Percentiles rank a stretch among this genome's conserved stretches.
phyloP scores from a whole-genome alignment of 1,284 basidiomycete species.

The Cutaneotrichosporon dermatis region DNA sequence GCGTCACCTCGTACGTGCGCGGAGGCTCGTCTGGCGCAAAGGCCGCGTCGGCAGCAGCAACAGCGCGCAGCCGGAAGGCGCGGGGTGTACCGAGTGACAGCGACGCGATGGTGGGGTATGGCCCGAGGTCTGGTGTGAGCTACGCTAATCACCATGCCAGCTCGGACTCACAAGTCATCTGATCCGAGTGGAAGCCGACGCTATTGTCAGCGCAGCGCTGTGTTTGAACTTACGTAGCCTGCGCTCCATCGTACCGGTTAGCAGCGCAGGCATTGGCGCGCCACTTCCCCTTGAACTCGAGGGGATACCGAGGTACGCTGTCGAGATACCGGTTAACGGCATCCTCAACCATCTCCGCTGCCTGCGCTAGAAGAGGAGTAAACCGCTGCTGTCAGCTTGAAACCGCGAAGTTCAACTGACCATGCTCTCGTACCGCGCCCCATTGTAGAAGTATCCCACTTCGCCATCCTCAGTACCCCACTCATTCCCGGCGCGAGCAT shows the following conservation, averaged over 20 bases:
- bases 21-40: constrained; percentile 57
- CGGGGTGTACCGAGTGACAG: constrained; percentile 78
- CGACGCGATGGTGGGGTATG: constrained; percentile 87
- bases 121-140: constrained; percentile 62
- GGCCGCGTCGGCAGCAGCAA: constrained; percentile 28
- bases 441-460: constrained; percentile 30
- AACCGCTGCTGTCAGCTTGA: constrained; percentile 54
- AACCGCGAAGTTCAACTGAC: too few relatives aligned
- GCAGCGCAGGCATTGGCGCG: constrained; percentile 84
- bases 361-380: constrained; percentile 68
- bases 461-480: constrained; percentile 14
- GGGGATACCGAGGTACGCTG: constrained; percentile 59
- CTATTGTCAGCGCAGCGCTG: constrained; percentile 37
- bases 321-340: constrained; percentile 70
- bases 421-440: constrained; percentile 15
- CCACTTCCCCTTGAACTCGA: constrained; percentile 76
- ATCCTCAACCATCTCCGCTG: constrained; percentile 68
- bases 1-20: constrained; percentile 74
- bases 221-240: constrained; percentile 53
- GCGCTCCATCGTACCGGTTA: constrained; percentile 79
- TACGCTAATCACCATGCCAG: constrained; percentile 28
- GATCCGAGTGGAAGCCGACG: constrained; percentile 78
- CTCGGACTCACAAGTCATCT: constrained; percentile 36
- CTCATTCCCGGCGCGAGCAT: constrained; percentile 57
- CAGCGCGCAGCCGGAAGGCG: constrained; percentile 64